phyloP scores from a whole-genome alignment of 352 stramenopile genomes.

The Phytophthora fragariae region DNA sequence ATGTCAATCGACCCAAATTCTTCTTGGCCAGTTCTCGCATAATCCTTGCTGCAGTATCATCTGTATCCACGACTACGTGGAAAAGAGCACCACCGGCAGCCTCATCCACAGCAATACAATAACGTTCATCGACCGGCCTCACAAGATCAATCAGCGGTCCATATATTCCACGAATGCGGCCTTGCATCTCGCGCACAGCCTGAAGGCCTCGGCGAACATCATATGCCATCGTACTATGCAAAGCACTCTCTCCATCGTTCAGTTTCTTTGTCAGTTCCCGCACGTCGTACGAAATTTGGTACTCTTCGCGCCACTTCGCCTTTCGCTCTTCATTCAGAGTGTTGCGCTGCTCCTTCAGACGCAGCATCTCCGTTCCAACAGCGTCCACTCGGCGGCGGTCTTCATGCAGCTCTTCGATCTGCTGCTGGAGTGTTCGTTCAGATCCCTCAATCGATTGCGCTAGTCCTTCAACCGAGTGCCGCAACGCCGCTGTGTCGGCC shows the following conservation, averaged over 20 bases:
- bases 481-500: conserved; percentile 52
- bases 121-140: conserved; percentile 85
- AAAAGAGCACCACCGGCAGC: conserved; percentile 97
- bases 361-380: conserved; percentile 58
- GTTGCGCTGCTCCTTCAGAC: conserved; percentile 87
- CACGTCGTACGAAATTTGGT: conserved; percentile 79
- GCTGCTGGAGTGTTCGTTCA: conserved; percentile 54
- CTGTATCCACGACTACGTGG: conserved; percentile 99
- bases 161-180: conserved; percentile 86
- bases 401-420: conserved; percentile 59
- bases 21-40: conserved; percentile 96
- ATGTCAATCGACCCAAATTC: conserved; percentile 96
- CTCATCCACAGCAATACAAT: conserved; percentile 96
- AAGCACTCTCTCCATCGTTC: conserved; percentile 71
- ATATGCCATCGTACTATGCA: conserved; percentile 88
- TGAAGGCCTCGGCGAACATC: conserved; percentile 87
- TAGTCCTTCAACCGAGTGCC: conserved; percentile 54
- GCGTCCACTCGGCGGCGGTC: conserved; percentile 63
- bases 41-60: conserved; percentile 95
- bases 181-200: conserved; percentile 90
- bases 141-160: conserved; percentile 98
- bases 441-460: conserved; percentile 48
- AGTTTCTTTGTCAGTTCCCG: conserved; percentile 78
- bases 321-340: conserved; percentile 81
- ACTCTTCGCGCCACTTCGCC: conserved; percentile 84